Conservation (phyloP, 1,284 basidiomycete genomes). For the Fistulina hepatica region DNA sequence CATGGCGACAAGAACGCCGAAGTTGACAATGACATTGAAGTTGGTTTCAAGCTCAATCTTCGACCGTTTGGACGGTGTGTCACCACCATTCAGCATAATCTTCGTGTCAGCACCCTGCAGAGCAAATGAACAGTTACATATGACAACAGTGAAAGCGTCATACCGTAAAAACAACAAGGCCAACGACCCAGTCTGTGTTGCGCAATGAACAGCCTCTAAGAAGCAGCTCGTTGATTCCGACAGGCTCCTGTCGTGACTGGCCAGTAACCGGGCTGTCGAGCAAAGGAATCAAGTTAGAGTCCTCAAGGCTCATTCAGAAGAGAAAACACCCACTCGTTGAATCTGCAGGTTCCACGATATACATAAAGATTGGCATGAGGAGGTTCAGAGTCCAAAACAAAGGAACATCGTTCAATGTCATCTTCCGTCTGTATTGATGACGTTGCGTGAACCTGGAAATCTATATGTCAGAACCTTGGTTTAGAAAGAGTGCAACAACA, state of each 20-base stretch:
- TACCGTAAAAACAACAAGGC: slow-evolving; percentile 89
- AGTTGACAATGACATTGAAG: slow-evolving; percentile 96
- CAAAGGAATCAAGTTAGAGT: too few species aligned
- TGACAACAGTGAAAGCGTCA: too few species aligned
- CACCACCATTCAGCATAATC: slow-evolving; percentile 95
- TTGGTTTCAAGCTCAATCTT: slow-evolving; percentile 99
- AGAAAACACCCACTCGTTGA: too few species aligned
- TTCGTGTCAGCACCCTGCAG: slow-evolving; percentile 95
- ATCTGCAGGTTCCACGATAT: slow-evolving; percentile 80
- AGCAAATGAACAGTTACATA: too few species aligned
- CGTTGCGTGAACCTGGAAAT: too few species aligned
- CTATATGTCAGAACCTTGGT: too few species aligned
- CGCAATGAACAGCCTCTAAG: slow-evolving; percentile 88
- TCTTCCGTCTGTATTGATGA: slow-evolving; percentile 87
- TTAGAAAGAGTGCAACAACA: slow-evolving; percentile 61
- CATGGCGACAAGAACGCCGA: slow-evolving; percentile 69
- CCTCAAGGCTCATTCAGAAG: too few species aligned
- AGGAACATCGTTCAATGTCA: slow-evolving; percentile 80
- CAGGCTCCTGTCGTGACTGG: slow-evolving; percentile 53
- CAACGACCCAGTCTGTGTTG: slow-evolving; percentile 92
- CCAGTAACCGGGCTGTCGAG: slow-evolving; percentile 42
- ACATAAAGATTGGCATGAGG: slow-evolving; percentile 90
- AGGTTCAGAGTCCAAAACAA: slow-evolving; percentile 85
- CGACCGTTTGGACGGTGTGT: slow-evolving; percentile 84
- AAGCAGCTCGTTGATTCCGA: slow-evolving; percentile 88